phyloP scores from a whole-genome alignment of 306 rosid species.

The Casuarina cunninghamiana region DNA sequence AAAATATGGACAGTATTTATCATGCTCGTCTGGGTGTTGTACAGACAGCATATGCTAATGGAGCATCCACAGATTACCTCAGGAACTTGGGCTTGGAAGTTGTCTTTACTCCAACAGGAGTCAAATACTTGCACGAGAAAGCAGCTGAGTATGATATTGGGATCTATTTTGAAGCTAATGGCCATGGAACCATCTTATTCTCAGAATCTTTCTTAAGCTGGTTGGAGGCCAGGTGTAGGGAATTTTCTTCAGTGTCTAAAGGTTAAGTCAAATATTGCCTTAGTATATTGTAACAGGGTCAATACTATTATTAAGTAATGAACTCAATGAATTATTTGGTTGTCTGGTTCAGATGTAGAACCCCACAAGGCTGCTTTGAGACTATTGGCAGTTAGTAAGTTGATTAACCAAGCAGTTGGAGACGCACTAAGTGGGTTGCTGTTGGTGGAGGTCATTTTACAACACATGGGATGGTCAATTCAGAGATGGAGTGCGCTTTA shows the following conservation, averaged over 20 bases:
- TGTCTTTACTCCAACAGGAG: conserved; percentile 83
- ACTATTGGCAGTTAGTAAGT: conserved; percentile 63
- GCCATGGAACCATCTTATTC: conserved; percentile 89
- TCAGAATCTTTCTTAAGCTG: conserved; percentile 59
- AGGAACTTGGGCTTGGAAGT: conserved; percentile 77
- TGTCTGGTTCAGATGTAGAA: conserved; percentile 57
- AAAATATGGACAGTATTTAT: conserved; percentile 25
- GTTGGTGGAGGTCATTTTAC: conserved; percentile 83
- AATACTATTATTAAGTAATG: conserved; percentile 19
- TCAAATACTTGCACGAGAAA: conserved; percentile 82
- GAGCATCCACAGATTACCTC: conserved; percentile 83
- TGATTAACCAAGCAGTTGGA: conserved; percentile 93
- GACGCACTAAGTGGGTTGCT: conserved; percentile 93
- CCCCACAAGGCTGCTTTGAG: conserved; percentile 71
- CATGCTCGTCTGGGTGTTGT: conserved; percentile 56
- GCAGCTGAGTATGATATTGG: conserved; percentile 81
- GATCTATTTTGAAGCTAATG: conserved; percentile 96
- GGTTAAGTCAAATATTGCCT: conserved; percentile 36
- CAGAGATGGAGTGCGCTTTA: conserved; percentile 79
- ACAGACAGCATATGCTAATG: conserved; percentile 56
- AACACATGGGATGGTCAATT: conserved; percentile 71
- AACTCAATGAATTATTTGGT: conserved; percentile 16
- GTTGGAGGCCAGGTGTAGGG: conserved; percentile 48
- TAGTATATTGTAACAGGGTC: conserved; percentile 23
- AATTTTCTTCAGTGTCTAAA: conserved; percentile 49